phyloP scores from a whole-genome alignment of 345 rosid genomes.

The Melaleuca alternifolia region DNA sequence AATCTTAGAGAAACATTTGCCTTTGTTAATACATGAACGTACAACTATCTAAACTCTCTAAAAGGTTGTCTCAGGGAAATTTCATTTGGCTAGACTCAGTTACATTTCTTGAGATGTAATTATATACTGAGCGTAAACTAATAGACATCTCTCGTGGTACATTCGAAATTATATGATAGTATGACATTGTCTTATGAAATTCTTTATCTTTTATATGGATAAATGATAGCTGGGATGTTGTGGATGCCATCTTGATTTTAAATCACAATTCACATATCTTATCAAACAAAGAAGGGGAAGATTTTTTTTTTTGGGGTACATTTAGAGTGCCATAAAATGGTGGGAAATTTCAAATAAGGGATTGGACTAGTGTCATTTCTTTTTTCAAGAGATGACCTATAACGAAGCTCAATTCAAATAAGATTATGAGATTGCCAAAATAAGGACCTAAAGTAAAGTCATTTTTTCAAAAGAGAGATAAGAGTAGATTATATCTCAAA shows the following conservation, averaged over 20 bases:
- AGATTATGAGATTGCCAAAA: rapidly evolving
- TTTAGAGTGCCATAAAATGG: background rate
- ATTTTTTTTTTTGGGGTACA: background rate
- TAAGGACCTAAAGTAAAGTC: no score
- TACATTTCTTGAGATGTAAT: background rate
- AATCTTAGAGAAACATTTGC: no score
- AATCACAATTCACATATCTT: background rate
- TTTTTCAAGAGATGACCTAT: background rate
- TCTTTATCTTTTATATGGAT: background rate
- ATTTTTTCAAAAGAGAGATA: background rate
- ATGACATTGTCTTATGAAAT: background rate
- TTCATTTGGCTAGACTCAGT: background rate
- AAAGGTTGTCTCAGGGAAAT: background rate
- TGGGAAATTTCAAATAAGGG: background rate
- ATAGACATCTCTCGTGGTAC: background rate
- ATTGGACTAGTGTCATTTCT: rapidly evolving
- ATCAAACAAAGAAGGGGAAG: background rate
- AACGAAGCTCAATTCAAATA: background rate
- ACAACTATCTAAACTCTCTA: no score
- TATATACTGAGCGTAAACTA: no score
- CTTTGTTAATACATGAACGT: no score
- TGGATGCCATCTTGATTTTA: background rate
- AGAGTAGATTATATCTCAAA: no score
- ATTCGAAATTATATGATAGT: background rate
- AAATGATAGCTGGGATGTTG: background rate